phyloP scores from a whole-genome alignment of 2,329 filamentous ascomycete species.

The Trichoderma gracile region DNA sequence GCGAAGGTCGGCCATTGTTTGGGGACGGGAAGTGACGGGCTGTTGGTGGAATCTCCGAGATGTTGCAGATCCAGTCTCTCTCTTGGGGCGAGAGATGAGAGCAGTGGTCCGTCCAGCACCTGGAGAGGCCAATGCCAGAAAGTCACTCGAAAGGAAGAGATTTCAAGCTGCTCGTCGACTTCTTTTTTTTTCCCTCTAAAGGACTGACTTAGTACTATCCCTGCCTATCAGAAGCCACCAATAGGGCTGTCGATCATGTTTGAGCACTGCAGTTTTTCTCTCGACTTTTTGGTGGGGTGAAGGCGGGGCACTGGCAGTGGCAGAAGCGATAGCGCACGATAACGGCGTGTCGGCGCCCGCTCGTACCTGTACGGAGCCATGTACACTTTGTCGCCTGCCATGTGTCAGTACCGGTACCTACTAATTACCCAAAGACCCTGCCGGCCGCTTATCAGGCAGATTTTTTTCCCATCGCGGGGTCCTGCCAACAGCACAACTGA shows the following conservation, averaged over 20 bases:
- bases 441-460: neutral
- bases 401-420: neutral
- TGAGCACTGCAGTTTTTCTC: constrained; percentile 18
- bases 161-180: neutral
- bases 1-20: constrained; percentile 51
- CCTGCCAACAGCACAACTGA: neutral
- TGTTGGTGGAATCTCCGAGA: neutral
- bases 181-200: constrained; percentile 19
- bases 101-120: constrained; percentile 14
- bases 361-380: neutral
- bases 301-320: constrained; percentile 16
- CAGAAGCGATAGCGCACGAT: constrained; percentile 11
- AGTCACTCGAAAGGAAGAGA: neutral
- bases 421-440: neutral
- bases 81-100: constrained; percentile 2
- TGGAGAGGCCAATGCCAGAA: constrained; percentile 21
- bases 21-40: no score
- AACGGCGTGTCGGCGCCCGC: neutral
- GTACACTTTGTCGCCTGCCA: no score
- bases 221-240: constrained; percentile 15
- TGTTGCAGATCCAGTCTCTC: constrained; percentile 7
- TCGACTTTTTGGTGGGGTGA: constrained; percentile 16
- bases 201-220: no score
- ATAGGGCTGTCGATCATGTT: constrained; percentile 9
- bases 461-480: constrained; percentile 15